These are phyloP conservation scores for Lactarius hengduanensis DNA, from an alignment of 768 basidiomycete species.

Conservation along the genomic window DNA sequence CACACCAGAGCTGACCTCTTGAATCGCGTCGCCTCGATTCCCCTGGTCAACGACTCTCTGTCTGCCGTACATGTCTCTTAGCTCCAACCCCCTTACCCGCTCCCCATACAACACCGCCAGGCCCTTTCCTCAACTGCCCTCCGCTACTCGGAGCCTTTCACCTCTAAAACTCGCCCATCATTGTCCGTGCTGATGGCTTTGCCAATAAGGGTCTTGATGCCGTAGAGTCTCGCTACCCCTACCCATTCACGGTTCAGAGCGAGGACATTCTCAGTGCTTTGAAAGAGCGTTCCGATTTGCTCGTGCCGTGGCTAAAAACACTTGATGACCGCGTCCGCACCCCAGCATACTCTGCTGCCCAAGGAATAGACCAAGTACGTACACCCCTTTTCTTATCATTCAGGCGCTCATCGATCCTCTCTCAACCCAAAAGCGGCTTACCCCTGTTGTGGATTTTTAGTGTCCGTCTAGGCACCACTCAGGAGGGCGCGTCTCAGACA, in stretches of 20 bases:
- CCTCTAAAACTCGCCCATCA: conserved; percentile 62
- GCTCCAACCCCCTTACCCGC: conserved; percentile 58
- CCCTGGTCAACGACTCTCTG: conserved; percentile 64
- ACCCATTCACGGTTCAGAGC: conserved; percentile 70
- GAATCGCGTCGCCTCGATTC: conserved; percentile 66
- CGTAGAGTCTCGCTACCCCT: conserved; percentile 71
- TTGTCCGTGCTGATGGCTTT: conserved; percentile 58
- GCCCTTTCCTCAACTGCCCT: conserved; percentile 45
- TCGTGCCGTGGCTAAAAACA: conserved; percentile 55
- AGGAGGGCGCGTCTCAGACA: conserved; percentile 48
- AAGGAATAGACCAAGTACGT: conserved; percentile 70
- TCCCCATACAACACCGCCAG: conserved; percentile 67
- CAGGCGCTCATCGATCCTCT: conserved; percentile 11
- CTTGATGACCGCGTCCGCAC: conserved; percentile 64
- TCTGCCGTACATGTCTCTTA: conserved; percentile 60
- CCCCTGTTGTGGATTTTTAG: conserved; percentile 75
- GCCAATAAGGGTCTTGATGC: conserved; percentile 76
- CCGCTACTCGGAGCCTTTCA: conserved; percentile 59
- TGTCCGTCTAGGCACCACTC: conserved; percentile 43
- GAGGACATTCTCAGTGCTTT: conserved; percentile 66
- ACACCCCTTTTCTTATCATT: conserved; percentile 10
- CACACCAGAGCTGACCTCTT: conserved; percentile 60
- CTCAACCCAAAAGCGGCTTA: conserved; percentile 47
- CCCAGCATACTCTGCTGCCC: conserved; percentile 60
- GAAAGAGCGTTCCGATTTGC: conserved; percentile 54